A percentile compares a stretch with the other conserved stretches of the same genome.
phyloP scores from a whole-genome alignment of 768 basidiomycete genomes.

The Piloderma croceum region DNA sequence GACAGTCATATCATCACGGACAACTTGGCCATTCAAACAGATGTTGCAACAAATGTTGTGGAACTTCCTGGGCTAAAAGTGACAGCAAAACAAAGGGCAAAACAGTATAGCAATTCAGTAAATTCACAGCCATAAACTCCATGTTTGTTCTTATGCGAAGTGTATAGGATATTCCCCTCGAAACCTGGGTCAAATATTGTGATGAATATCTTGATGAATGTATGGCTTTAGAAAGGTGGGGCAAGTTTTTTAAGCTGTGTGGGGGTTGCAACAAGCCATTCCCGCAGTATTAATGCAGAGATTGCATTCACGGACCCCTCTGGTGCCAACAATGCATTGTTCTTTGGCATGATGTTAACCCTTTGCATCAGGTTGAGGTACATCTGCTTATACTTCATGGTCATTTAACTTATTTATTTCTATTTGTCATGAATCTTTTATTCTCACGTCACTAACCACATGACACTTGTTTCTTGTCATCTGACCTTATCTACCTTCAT shows the following conservation, averaged over 20 bases:
- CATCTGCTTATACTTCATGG: neutral
- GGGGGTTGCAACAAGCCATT: neutral
- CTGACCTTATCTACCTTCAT: too few relatives aligned
- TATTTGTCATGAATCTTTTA: too few relatives aligned
- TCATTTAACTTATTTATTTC: neutral
- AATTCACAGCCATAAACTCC: too few relatives aligned
- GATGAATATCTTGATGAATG: constrained; percentile 8
- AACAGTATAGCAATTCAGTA: too few relatives aligned
- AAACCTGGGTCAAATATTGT: constrained; percentile 12
- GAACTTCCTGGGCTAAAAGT: too few relatives aligned
- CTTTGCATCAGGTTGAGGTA: constrained; percentile 17
- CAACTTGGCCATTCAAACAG: too few relatives aligned
- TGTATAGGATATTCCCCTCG: constrained; percentile 15
- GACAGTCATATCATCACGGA: too few relatives aligned
- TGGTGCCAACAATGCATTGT: constrained; percentile 12
- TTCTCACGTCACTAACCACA: too few relatives aligned
- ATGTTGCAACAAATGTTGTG: too few relatives aligned
- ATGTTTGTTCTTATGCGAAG: too few relatives aligned
- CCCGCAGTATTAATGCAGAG: neutral
- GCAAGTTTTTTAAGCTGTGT: constrained; percentile 4
- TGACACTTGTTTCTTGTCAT: too few relatives aligned
- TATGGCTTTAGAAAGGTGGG: constrained; percentile 13
- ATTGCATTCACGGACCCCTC: neutral
- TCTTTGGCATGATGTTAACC: constrained; percentile 9
- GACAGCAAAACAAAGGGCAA: too few relatives aligned